These are phyloP conservation scores for Didymella lethalis DNA, from an alignment of 2,329 filamentous ascomycete genomes.

Conservation along the genomic window DNA sequence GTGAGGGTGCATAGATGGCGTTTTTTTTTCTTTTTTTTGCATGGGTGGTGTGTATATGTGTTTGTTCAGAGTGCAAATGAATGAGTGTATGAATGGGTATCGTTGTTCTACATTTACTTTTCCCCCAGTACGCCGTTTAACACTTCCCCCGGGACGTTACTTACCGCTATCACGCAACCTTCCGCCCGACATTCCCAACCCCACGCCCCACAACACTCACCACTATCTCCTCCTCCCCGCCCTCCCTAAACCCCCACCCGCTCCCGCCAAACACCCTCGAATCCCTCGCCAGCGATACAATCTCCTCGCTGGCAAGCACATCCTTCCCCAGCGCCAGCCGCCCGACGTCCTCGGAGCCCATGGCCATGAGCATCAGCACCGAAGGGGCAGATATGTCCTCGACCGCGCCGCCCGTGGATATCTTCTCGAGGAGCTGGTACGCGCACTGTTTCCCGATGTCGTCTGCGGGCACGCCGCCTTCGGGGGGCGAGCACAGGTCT, in stretches of 20 bases:
- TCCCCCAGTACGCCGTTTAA: conserved; percentile 11
- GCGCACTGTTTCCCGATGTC: conserved; percentile 90
- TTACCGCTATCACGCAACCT: conserved; percentile 66
- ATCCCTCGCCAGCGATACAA: conserved; percentile 83
- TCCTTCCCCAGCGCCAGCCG: conserved; percentile 82
- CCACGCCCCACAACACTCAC: conserved; percentile 92
- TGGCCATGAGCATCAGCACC: conserved; percentile 90
- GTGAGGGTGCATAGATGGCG: conserved; percentile 34
- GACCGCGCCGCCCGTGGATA: conserved; percentile 83
- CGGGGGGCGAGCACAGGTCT: conserved; percentile 76
- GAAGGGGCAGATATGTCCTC: conserved; percentile 74
- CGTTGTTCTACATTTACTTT: conserved; percentile 17
- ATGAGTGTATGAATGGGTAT: conserved; percentile 14
- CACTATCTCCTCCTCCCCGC: conserved; percentile 70
- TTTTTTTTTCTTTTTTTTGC: not conserved
- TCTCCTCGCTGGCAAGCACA: conserved; percentile 80
- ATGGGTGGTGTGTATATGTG: no score
- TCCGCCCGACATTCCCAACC: conserved; percentile 93
- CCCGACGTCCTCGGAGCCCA: conserved; percentile 96
- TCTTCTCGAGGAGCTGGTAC: conserved; percentile 84
- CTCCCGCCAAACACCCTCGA: conserved; percentile 87
- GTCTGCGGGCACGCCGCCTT: conserved; percentile 84
- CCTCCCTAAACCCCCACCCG: conserved; percentile 83
- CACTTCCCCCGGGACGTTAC: not conserved
- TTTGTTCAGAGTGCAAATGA: no score